A percentile compares a stretch with the other conserved stretches of the same genome.
Conservation (phyloP, 2,329 filamentous ascomycete species). For the Meredithiella fracta region DNA sequence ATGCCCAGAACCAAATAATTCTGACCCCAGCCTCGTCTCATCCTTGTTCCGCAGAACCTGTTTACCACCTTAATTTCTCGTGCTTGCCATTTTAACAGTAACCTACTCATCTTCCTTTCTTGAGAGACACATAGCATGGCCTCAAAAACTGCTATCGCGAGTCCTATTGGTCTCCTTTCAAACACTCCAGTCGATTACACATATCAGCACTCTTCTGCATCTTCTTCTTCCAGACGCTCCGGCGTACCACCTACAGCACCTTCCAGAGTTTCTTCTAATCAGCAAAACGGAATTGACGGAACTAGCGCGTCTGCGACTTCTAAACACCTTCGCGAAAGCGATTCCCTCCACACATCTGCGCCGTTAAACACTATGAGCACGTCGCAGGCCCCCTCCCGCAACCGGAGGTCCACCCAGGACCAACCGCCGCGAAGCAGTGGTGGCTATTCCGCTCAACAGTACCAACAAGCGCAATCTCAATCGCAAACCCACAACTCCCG, state of each 20-base stretch:
- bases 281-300: constrained; percentile 20
- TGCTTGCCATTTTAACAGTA: background rate
- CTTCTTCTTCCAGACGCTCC: constrained; percentile 32
- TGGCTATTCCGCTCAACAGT: constrained; percentile 6
- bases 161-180: constrained; percentile 26
- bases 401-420: constrained; percentile 21
- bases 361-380: constrained; percentile 17
- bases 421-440: constrained; percentile 24
- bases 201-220: constrained; percentile 24
- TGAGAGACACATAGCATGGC: constrained; percentile 23
- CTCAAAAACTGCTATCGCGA: constrained; percentile 30
- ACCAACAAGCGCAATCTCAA: constrained; percentile 1
- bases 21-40: constrained; percentile 6
- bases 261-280: constrained; percentile 64
- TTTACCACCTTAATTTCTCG: constrained; percentile 8
- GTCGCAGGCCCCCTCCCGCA: constrained; percentile 15
- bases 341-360: constrained; percentile 12
- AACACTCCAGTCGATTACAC: constrained; percentile 22
- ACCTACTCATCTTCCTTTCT: constrained; percentile 2
- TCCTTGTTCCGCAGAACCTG: constrained; percentile 5
- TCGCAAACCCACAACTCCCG: constrained; percentile 4
- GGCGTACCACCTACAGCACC: constrained; percentile 57
- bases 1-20: constrained; percentile 9
- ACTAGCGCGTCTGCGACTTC: constrained; percentile 9
- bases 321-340: constrained; percentile 6